Evolutionary conservation across 176 grass and related monocot genomes (phyloP).

Genomic region (sorghum (Sorghum bicolor)): Sorghum_bicolor_NCBIv3 NC_012879.2:58424001-58424500

Average conservation of each 20-base stretch:
- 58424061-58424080: too few species aligned
- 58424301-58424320: not conserved
- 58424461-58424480: not conserved
- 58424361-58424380: not conserved
- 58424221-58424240: too few species aligned
- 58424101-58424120: constrained; percentile 36
- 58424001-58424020: constrained; percentile 24
- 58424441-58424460: not conserved
- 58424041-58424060: not conserved
- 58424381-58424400: not conserved
- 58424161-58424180: not conserved
- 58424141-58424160: constrained; percentile 61
- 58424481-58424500: not conserved
- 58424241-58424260: too few species aligned
- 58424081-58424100: too few species aligned
- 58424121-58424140: constrained; percentile 74
- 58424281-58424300: not conserved
- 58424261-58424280: not conserved
- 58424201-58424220: too few species aligned
- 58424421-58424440: not conserved
- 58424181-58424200: constrained; percentile 10
- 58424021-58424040: not conserved
- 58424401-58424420: not conserved
- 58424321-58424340: too few species aligned
- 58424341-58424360: constrained; percentile 16